These are phyloP conservation scores for Aspergillus caelatus DNA, from an alignment of 2,329 filamentous ascomycete genomes.

Conservation along the genomic window DNA sequence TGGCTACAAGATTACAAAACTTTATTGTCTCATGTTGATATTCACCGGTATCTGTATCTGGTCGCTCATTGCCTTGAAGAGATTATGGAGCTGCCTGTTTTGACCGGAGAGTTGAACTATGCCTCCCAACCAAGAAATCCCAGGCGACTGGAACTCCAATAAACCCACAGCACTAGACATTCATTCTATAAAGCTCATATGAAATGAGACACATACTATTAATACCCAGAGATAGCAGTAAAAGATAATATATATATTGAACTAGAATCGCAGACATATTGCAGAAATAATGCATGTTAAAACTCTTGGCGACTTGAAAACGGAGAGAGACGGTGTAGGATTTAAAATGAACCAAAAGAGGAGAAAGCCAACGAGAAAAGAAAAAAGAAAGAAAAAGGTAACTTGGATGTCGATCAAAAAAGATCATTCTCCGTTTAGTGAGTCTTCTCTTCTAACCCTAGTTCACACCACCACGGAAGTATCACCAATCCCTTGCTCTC, in stretches of 20 bases:
- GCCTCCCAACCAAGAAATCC: not conserved
- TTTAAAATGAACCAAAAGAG: not conserved
- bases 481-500: not conserved
- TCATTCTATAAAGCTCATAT: not conserved
- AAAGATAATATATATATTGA: not conserved
- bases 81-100: not conserved
- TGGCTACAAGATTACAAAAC: not conserved
- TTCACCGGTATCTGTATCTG: conserved; percentile 1
- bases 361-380: not conserved
- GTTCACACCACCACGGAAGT: conserved; percentile 2
- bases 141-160: not conserved
- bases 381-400: not conserved
- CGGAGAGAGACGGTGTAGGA: not conserved
- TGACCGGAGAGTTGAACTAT: not conserved
- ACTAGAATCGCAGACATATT: not conserved
- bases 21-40: conserved; percentile 1
- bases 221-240: not conserved
- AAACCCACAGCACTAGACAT: not conserved
- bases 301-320: not conserved
- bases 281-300: not conserved
- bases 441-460: not conserved
- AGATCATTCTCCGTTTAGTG: not conserved
- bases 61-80: not conserved
- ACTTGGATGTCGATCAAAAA: not conserved
- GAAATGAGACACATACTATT: not conserved